Evolutionary conservation across 2,329 filamentous ascomycete species (phyloP).

Genomic region (Verticillium klebahnii): DNA sequence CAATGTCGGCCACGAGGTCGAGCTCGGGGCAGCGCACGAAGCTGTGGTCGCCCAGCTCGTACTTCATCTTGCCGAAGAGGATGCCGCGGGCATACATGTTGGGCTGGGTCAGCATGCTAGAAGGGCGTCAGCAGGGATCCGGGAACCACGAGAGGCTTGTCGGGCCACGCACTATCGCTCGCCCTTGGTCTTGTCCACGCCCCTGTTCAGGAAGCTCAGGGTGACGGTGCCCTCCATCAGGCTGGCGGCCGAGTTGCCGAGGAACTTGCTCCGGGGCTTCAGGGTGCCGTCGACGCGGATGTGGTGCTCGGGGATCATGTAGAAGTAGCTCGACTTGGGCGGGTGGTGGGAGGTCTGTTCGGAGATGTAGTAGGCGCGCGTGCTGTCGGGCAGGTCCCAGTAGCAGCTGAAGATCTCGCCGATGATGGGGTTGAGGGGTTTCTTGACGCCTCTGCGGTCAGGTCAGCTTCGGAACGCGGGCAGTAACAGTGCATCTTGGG

Average conservation of each 20-base stretch:
- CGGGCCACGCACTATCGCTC: slow-evolving; percentile 74
- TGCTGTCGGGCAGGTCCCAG: slow-evolving; percentile 85
- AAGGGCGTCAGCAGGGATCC: slow-evolving; percentile 10
- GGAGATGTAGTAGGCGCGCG: slow-evolving; percentile 88
- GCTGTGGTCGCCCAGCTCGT: slow-evolving; percentile 94
- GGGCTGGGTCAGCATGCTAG: slow-evolving; percentile 85
- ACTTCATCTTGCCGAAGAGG: slow-evolving; percentile 98
- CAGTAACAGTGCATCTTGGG: background rate
- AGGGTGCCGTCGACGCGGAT: slow-evolving; percentile 94
- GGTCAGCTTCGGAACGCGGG: slow-evolving; percentile 2
- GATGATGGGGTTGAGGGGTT: slow-evolving; percentile 92
- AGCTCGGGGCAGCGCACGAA: slow-evolving; percentile 88
- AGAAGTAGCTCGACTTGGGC: slow-evolving; percentile 98
- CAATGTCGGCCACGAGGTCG: slow-evolving; percentile 81
- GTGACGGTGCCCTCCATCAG: slow-evolving; percentile 97
- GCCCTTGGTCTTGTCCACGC: slow-evolving; percentile 57
- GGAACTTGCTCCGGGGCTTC: slow-evolving; percentile 89
- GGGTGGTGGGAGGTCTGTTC: slow-evolving; percentile 98
- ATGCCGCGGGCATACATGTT: slow-evolving; percentile 99
- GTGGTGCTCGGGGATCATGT: slow-evolving; percentile 89
- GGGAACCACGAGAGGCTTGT: background rate
- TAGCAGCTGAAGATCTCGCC: slow-evolving; percentile 94
- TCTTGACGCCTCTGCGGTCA: slow-evolving; percentile 79
- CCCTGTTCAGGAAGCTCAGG: slow-evolving; percentile 75
- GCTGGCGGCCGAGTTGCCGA: slow-evolving; percentile 95